Conservation (phyloP, 78 protist species). For the Dictyostelium brefeldianum region DNA sequence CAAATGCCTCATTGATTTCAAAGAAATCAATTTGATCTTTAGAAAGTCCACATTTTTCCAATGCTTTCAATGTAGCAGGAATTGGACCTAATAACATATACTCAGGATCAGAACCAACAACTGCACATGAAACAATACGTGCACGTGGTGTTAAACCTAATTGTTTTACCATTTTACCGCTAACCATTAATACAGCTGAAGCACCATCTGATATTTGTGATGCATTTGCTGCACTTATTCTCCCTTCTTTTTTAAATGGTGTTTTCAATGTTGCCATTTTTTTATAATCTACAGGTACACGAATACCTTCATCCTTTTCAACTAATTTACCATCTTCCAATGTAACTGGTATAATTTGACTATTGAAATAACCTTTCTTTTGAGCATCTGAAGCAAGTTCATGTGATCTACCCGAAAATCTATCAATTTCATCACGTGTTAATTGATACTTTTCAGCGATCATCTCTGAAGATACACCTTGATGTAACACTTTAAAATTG, state of each 20-base stretch:
- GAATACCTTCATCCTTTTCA: slow-evolving; percentile 87
- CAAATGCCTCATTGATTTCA: slow-evolving; percentile 98
- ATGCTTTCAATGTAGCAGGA: slow-evolving; percentile 85
- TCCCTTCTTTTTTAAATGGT: slow-evolving; percentile 86
- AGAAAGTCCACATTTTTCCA: slow-evolving; percentile 44
- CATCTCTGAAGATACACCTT: slow-evolving; percentile 89
- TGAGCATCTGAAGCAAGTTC: slow-evolving; percentile 65
- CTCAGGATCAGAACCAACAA: slow-evolving; percentile 94
- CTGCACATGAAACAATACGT: slow-evolving; percentile 86
- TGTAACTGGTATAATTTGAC: slow-evolving; percentile 84
- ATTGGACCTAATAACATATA: slow-evolving; percentile 95
- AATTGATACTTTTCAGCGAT: slow-evolving; percentile 87
- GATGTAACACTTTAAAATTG: slow-evolving; percentile 60
- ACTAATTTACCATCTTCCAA: slow-evolving; percentile 32
- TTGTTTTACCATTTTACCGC: slow-evolving; percentile 76
- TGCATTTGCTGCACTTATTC: slow-evolving; percentile 98
- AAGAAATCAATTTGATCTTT: slow-evolving; percentile 79
- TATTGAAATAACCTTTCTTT: slow-evolving; percentile 79
- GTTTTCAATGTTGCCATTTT: slow-evolving; percentile 83
- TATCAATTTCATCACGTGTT: slow-evolving; percentile 87
- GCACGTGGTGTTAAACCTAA: slow-evolving; percentile 91
- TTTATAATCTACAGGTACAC: slow-evolving; percentile 82
- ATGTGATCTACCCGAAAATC: slow-evolving; percentile 77
- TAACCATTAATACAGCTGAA: slow-evolving; percentile 91
- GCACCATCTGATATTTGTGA: slow-evolving; percentile 97